Base-by-base conservation (phyloP, 139 green algal species). In the Microglena sp. region DNA sequence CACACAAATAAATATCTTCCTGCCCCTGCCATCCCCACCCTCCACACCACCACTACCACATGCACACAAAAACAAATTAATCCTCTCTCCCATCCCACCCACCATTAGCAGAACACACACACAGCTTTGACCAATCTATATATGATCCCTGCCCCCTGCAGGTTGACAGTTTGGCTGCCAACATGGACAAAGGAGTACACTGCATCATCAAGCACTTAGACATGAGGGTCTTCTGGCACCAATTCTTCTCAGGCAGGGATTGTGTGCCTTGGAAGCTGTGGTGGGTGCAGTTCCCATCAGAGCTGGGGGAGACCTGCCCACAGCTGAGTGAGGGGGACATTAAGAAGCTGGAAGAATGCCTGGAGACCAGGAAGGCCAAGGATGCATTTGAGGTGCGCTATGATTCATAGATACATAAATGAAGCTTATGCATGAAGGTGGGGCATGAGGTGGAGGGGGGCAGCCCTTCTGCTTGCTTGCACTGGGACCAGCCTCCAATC, bases 201-300 rank as follows among this genome's bases (percentile, higher is more conserved):
- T n/a, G 46, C 46, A 31, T 58, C 15, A 58, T 58, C 46, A 58
- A 58, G 46, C 46, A 58, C 46, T 5, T n/a, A 11, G 46, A 58
- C 22, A 8, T 58, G 46, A 21, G 46, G 7, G 46, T 58, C 18
- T 58, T 58, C 22, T 58, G 46, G 46, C 29, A 58, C 46, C 5
- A 8, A 5, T 7, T 58, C 7, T 58, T 18, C 7, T n/a, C 29
- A 5, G 29, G 46, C 46, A 58, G 22, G 5, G 46, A 58, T 32
- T 32, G 29, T 21, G 40, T 50, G 40, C 18, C 40, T 11, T 50
- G 40, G 40, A 18, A 50, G 15, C 11, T 18, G 40, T 50, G 40
- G 40, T 50, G 40, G 40, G 18, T 50, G 40, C 15, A 11, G 18
- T 50, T 50, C 40, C 40, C 40, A 11, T 11, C 11, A 18, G 11